Evolutionary conservation across 2,329 filamentous ascomycete genomes (phyloP).

Genomic region (Monosporascus sp.): DNA sequence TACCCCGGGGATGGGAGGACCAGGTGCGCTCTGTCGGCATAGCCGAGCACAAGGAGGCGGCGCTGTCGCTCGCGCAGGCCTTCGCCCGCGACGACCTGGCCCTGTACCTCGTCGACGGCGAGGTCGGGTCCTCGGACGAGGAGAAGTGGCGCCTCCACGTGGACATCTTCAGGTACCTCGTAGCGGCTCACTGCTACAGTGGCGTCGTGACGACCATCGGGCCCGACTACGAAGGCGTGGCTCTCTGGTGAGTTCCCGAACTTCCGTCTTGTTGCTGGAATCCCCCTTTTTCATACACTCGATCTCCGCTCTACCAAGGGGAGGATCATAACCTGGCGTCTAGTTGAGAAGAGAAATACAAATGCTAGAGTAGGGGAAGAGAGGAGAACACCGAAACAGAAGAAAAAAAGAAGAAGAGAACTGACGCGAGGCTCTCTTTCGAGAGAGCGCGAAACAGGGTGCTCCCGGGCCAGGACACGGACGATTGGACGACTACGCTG

Average conservation of each 20-base stretch:
- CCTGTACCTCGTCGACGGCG: conserved; percentile 68
- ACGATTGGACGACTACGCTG: conserved; percentile 65
- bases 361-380: no score
- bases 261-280: no score
- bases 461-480: conserved; percentile 67
- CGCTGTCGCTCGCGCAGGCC: conserved; percentile 66
- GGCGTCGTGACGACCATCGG: conserved; percentile 72
- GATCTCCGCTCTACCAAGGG: no score
- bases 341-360: no score
- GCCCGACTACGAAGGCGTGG: conserved; percentile 70
- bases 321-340: no score
- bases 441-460: conserved; percentile 47
- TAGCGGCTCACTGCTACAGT: conserved; percentile 67
- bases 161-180: conserved; percentile 71
- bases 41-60: conserved; percentile 66
- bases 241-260: conserved; percentile 60
- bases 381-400: neutral
- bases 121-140: conserved; percentile 56
- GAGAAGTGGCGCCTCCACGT: conserved; percentile 72
- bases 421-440: conserved; percentile 7
- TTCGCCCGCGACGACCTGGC: conserved; percentile 72
- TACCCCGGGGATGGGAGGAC: conserved; percentile 47
- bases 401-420: neutral
- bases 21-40: conserved; percentile 58
- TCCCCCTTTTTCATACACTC: no score